Evolutionary conservation across 139 green algal genomes (phyloP).

Genomic region (Micromonas pusilla): DNA sequence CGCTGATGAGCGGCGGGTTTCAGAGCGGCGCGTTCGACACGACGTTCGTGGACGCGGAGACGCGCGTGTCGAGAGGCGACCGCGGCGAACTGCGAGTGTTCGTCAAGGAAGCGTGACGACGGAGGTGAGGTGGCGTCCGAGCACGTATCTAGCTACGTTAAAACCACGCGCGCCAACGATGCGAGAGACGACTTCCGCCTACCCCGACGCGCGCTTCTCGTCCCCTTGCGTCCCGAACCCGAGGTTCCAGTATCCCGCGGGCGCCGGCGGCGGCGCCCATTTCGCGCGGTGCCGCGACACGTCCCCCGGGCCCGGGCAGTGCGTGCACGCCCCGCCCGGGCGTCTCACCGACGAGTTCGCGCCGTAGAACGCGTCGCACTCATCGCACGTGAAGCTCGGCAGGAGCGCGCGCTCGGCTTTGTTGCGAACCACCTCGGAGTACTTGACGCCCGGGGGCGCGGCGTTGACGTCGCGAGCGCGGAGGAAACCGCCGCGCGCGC

Average conservation of each 20-base stretch:
- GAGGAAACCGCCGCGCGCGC: background rate
- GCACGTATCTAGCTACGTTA: too few species aligned
- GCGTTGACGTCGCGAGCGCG: background rate
- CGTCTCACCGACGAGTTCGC: background rate
- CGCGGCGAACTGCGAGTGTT: background rate
- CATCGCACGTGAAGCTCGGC: background rate
- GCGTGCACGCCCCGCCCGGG: background rate
- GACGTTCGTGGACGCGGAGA: background rate
- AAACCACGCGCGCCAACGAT: too few species aligned
- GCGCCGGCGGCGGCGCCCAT: background rate
- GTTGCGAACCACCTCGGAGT: background rate
- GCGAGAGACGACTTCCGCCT: too few species aligned
- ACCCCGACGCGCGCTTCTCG: background rate
- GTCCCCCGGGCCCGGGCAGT: background rate
- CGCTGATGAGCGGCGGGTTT: background rate
- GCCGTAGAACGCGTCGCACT: background rate
- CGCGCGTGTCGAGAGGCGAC: background rate
- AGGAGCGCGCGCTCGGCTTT: background rate
- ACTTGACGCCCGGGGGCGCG: background rate
- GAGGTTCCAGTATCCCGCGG: background rate
- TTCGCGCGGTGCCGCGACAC: background rate
- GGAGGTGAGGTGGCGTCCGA: too few species aligned
- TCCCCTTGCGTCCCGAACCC: background rate
- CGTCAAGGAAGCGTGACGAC: background rate
- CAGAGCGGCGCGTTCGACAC: background rate